Percentiles rank a stretch among this genome's conserved stretches.
These are phyloP conservation scores for Dipteronia dyeriana DNA, from an alignment of 345 rosid species.

Conservation along the genomic window DNA sequence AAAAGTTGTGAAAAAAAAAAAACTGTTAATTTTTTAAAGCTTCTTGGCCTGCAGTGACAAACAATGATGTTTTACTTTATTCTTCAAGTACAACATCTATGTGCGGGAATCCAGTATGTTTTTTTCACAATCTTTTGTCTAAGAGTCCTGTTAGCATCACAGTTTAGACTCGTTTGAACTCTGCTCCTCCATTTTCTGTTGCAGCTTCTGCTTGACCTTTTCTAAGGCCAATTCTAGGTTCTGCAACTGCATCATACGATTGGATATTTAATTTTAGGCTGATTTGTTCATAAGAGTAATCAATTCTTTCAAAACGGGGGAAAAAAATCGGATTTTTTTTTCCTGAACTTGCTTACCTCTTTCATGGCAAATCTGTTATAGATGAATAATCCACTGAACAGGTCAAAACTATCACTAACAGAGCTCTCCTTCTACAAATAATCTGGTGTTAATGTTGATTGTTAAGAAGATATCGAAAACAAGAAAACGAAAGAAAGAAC, in stretches of 20 bases:
- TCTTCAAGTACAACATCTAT: neutral
- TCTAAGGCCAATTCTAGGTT: slow-evolving; percentile 41
- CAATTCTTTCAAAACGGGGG: neutral
- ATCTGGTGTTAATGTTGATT: neutral
- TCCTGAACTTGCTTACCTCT: slow-evolving; percentile 37
- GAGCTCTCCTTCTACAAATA: slow-evolving; percentile 42
- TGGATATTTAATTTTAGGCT: neutral
- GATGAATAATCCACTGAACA: slow-evolving; percentile 49
- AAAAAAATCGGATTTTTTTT: too few relatives aligned
- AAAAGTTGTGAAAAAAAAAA: too few relatives aligned
- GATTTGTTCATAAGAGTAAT: neutral
- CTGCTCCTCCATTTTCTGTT: slow-evolving; percentile 28
- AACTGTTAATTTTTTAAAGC: neutral
- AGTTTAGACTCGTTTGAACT: slow-evolving; percentile 1
- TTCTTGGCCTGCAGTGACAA: neutral
- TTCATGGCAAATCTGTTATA: slow-evolving; percentile 51
- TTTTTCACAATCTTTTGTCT: neutral
- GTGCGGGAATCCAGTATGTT: too few relatives aligned
- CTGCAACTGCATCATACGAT: slow-evolving; percentile 41
- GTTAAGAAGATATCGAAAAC: neutral
- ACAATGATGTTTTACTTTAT: neutral
- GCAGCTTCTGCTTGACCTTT: slow-evolving; percentile 43
- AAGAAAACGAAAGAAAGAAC: neutral
- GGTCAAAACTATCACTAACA: slow-evolving; percentile 42
- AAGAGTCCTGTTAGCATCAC: neutral